These are phyloP conservation scores for Exophiala sp. DNA, from an alignment of 2,329 filamentous ascomycete species.

Conservation along the genomic window DNA sequence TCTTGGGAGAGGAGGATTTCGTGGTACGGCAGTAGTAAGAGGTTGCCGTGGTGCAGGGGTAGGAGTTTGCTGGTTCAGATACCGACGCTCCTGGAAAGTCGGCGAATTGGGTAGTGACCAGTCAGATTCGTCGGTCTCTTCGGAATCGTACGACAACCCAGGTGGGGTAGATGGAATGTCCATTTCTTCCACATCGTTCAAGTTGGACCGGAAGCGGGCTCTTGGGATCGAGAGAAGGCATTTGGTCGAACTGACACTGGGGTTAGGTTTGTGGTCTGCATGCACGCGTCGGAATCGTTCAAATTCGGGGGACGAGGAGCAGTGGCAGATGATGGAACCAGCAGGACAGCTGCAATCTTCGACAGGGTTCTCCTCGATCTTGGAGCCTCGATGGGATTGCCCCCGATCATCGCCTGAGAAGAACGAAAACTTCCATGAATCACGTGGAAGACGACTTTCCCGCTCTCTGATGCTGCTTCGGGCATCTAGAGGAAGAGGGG, in stretches of 20 bases:
- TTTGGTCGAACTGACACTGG: slow-evolving; percentile 19
- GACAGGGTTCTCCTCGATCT: neutral
- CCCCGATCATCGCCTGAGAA: neutral
- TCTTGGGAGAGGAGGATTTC: neutral
- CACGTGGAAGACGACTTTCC: neutral
- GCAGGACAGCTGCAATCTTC: slow-evolving; percentile 7
- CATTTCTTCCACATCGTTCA: slow-evolving; percentile 10
- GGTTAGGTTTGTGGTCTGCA: slow-evolving; percentile 13
- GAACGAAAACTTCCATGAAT: slow-evolving; percentile 1
- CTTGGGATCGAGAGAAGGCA: slow-evolving; percentile 14
- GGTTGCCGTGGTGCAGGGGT: slow-evolving; percentile 9
- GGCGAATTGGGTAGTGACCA: slow-evolving; percentile 16
- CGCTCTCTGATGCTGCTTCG: neutral
- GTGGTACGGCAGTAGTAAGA: slow-evolving; percentile 8
- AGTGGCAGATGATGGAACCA: slow-evolving; percentile 10
- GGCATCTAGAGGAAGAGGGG: neutral
- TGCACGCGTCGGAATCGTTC: slow-evolving; percentile 12
- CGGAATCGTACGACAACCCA: slow-evolving; percentile 15
- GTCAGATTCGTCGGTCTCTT: slow-evolving; percentile 14
- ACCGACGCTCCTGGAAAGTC: neutral
- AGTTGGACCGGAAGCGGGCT: slow-evolving; percentile 14
- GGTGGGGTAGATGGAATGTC: slow-evolving; percentile 12
- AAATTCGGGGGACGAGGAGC: slow-evolving; percentile 14
- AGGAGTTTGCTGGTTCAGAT: slow-evolving; percentile 7
- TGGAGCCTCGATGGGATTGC: neutral